phyloP scores from a whole-genome alignment of 495 filamentous ascomycete species.

The Aspergillus funiculosus region DNA sequence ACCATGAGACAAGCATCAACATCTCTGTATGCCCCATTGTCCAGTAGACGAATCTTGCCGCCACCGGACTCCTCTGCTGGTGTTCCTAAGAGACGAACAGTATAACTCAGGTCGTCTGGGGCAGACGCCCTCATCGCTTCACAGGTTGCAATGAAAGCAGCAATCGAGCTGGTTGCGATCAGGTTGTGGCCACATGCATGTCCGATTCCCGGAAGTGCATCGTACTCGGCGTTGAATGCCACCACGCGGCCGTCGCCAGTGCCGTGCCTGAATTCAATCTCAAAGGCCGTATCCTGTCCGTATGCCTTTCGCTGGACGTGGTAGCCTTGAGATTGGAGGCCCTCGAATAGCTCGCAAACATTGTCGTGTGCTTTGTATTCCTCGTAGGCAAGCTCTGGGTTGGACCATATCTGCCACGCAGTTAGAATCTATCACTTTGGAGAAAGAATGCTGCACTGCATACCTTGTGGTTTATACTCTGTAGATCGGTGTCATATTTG shows the following conservation, averaged over 20 bases:
- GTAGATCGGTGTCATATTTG: conserved; percentile 32
- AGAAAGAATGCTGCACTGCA: not conserved
- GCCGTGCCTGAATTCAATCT: conserved; percentile 47
- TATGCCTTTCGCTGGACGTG: conserved; percentile 42
- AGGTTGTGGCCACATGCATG: conserved; percentile 47
- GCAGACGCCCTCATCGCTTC: conserved; percentile 24
- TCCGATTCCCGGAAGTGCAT: conserved; percentile 41
- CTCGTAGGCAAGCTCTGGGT: conserved; percentile 51
- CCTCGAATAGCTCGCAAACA: conserved; percentile 43
- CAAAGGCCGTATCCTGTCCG: conserved; percentile 51
- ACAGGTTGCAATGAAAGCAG: conserved; percentile 35
- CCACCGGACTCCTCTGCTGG: conserved; percentile 39
- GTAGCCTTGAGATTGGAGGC: conserved; percentile 25
- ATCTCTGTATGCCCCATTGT: conserved; percentile 43
- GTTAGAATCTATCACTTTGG: not conserved
- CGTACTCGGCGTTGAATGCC: conserved; percentile 56
- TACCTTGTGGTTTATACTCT: conserved; percentile 45
- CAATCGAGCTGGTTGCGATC: conserved; percentile 41
- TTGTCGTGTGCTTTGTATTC: conserved; percentile 49
- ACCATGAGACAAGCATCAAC: conserved; percentile 50
- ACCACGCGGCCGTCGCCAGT: conserved; percentile 40
- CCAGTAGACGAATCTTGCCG: conserved; percentile 46
- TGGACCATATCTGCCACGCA: conserved; percentile 37
- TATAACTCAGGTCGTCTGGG: conserved; percentile 12
- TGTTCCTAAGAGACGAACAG: conserved; percentile 38